Evolutionary conservation across 108 stramenopile species (phyloP).

Genomic region (Nannochloropsis oceanica): DNA sequence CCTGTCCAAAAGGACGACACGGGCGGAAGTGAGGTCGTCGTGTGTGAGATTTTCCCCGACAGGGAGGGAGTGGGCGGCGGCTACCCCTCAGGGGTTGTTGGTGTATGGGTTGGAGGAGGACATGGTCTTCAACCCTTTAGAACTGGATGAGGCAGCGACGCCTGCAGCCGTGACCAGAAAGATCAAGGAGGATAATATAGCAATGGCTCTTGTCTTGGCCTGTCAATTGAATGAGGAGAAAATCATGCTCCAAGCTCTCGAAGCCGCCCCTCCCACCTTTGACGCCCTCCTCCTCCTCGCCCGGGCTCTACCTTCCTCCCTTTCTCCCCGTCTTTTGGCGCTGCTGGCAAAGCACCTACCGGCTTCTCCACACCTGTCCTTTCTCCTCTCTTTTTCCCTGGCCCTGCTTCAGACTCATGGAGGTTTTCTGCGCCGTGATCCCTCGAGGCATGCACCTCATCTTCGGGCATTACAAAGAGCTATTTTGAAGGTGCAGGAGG

Average conservation of each 20-base stretch:
- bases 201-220: background rate
- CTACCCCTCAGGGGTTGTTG: slow-evolving; percentile 42
- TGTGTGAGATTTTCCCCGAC: slow-evolving; percentile 41
- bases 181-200: background rate
- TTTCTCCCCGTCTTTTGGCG: background rate
- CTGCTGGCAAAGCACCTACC: background rate
- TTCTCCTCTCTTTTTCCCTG: background rate
- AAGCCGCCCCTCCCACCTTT: slow-evolving; percentile 11
- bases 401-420: background rate
- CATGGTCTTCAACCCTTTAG: slow-evolving; percentile 41
- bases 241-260: slow-evolving; percentile 11
- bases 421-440: background rate
- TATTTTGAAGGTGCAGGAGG: background rate
- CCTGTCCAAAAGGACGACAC: background rate
- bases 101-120: slow-evolving; percentile 40
- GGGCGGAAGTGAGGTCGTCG: slow-evolving; percentile 27
- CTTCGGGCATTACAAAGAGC: background rate
- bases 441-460: background rate
- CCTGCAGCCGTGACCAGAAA: slow-evolving; percentile 5
- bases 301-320: slow-evolving; percentile 34
- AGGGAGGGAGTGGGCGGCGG: slow-evolving; percentile 42
- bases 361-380: background rate
- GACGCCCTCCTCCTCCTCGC: slow-evolving; percentile 33
- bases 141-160: slow-evolving; percentile 31
- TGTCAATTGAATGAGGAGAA: background rate